Evolutionary conservation across 2,329 filamentous ascomycete species (phyloP), one percentile per base, ranked within the genome.

Genomic region (Cryphonectria carpinicola): DNA sequence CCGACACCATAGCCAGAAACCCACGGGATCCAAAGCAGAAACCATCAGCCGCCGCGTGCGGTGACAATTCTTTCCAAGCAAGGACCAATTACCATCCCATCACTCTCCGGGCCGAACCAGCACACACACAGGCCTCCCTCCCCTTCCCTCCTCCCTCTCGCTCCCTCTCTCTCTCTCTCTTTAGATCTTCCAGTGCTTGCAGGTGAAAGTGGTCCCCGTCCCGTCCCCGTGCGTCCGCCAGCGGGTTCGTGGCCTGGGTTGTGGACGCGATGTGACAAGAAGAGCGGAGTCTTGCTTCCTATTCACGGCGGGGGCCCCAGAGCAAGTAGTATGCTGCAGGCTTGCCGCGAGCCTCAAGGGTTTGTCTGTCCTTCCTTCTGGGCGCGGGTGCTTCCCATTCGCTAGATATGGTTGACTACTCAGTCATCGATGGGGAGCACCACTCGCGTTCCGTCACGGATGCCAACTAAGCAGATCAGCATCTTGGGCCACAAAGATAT

Each of bases 351-450:
- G 54, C 54, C 25, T 58, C 54, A 58, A 19, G 28, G 25, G 19
- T 19, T 7, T 49, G 17, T 8, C 43, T 49, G 4, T 19, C 43
- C 43, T 10, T n/a, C 28, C 6, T 17, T 58, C 14, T 19, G 13
- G 54, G 35, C 28, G 54, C 25, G 13, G 60, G 35, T 41, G 1
- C 60, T 25, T 41, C 56, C 56, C 25, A 32, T 58, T 25, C 58
- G 17, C 43, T 14, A 3, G 11, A n/a, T 32, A 0, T 14, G n/a
- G 17, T 28, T n/a, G 28, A n/a, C 39, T 35, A n/a, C 19, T 70
- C 62, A 70, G 52, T 73, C 70, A 11, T 70, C 70, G 25, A 72
- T 72, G 56, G 69, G 70, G 28, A 72, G 67, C 43, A 73, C 71
- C 22, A 73, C 70, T 32, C 71, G 69, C 60, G 65, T 62, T 22